Evolutionary conservation across 2,329 filamentous ascomycete species (phyloP).

Genomic region (Verticillium albo-atrum): DNA sequence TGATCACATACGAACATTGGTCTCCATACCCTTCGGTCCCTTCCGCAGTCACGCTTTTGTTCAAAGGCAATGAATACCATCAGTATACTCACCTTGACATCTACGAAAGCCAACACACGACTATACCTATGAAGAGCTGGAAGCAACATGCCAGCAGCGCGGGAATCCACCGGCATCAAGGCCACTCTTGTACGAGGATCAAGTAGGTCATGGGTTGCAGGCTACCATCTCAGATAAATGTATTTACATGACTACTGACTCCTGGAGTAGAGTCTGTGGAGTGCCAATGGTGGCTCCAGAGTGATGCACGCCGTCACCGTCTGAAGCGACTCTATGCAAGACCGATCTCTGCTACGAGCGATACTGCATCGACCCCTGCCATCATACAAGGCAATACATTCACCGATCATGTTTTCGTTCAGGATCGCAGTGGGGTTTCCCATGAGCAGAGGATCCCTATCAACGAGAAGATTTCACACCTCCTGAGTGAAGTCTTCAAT

Average conservation of each 20-base stretch:
- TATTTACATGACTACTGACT: not conserved
- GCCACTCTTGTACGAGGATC: not conserved
- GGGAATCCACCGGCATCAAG: not conserved
- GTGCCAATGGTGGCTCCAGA: not conserved
- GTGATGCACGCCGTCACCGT: not conserved
- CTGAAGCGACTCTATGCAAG: not conserved
- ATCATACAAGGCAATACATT: not conserved
- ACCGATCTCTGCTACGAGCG: not conserved
- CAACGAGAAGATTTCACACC: not conserved
- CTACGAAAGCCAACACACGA: too few species aligned
- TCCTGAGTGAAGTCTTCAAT: not conserved
- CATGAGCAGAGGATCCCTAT: not conserved
- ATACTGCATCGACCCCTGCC: too few species aligned
- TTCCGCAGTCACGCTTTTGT: too few species aligned
- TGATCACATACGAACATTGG: too few species aligned
- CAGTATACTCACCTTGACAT: too few species aligned
- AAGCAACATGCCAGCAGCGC: not conserved
- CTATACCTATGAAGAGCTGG: too few species aligned
- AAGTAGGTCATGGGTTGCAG: not conserved
- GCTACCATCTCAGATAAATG: not conserved
- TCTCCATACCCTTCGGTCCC: too few species aligned
- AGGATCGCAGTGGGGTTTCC: not conserved
- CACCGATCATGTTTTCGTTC: not conserved
- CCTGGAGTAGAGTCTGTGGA: not conserved
- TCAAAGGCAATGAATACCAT: too few species aligned